Base-by-base conservation (phyloP, 2,329 filamentous ascomycete genomes). In the Colletotrichum destructivum region DNA sequence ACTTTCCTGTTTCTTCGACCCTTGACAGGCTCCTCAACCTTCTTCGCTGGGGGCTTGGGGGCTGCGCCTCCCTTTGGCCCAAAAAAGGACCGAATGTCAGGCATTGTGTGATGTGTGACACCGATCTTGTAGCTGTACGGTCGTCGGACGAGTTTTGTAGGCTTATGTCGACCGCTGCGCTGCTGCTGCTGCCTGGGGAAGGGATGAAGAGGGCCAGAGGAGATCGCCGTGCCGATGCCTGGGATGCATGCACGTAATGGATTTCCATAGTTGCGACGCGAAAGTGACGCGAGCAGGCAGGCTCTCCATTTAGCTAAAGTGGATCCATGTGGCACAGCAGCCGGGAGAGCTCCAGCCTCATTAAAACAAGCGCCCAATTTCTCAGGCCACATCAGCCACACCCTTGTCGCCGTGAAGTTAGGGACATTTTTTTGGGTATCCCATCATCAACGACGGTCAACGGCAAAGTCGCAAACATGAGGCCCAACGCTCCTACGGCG, bases 11-110 rank as follows among this genome's bases (percentile, higher is more conserved):
- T 78, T 73, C 86, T 82, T 73, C 84, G 82, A 73, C 81, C 84
- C 73, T 86, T 85, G 60, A 81, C 72, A 16, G 85, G 75, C 62
- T 84, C 83, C 69, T 85, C 85, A 51, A 79, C 79, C 77, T 87
- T 86, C 78, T 85, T 87, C 3, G 83, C 75, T 13, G 82, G 76
- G 46, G 85, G 83, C 76, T 88, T 86, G 59, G 86, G 84, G 55
- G 87, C 84, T 76, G 88, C 86, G 74, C 88, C 87, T 62, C 90
- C 89, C 81, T 95, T 95, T 73, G 93, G 90, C 66, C 92, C 91
- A 85, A 98, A 98, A 83, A 98, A 98, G 77, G 88, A 94, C 79
- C 95, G 89, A 78, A 98, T 98, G 82, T 98, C 96, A 62, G 95
- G 90, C 95, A 98, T 97, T 73, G 75, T 74, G 73, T 69, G 12